phyloP scores from a whole-genome alignment of 225 moss, liverwort and hornwort genomes.

The Physcomitrium patens region DNA sequence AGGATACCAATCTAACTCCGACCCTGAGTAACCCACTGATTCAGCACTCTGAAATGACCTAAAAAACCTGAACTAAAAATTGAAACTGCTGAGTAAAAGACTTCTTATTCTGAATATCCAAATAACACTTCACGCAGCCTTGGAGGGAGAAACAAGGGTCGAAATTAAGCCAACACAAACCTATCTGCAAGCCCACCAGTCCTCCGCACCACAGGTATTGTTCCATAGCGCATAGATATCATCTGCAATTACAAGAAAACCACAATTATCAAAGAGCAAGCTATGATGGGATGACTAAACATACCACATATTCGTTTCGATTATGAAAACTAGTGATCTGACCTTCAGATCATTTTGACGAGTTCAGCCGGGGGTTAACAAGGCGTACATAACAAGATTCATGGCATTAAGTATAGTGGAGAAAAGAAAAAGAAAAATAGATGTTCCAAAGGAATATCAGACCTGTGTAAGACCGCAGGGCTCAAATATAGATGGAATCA shows the following conservation, averaged over 20 bases:
- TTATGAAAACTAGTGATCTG: background rate
- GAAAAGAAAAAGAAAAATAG: background rate
- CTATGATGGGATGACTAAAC: background rate
- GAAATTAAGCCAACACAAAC: constrained; percentile 39
- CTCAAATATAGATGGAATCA: constrained; percentile 95
- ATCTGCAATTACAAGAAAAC: constrained; percentile 54
- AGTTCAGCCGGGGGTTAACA: background rate
- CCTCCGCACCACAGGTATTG: constrained; percentile 89
- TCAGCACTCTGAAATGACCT: constrained; percentile 11
- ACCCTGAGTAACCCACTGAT: background rate
- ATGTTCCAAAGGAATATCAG: background rate
- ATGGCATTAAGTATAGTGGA: background rate
- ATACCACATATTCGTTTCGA: background rate
- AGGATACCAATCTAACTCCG: background rate
- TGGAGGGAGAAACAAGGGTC: background rate
- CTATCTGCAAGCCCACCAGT: constrained; percentile 97
- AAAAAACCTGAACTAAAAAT: background rate
- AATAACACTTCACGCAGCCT: background rate
- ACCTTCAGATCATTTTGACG: background rate
- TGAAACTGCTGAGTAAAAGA: background rate
- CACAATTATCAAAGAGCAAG: constrained; percentile 4
- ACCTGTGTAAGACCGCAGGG: constrained; percentile 99
- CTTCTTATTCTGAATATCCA: background rate
- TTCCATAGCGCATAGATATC: constrained; percentile 97
- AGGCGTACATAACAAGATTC: background rate